Evolutionary conservation across 2,329 filamentous ascomycete species (phyloP).

Genomic region (Rugonectria rugulosa): DNA sequence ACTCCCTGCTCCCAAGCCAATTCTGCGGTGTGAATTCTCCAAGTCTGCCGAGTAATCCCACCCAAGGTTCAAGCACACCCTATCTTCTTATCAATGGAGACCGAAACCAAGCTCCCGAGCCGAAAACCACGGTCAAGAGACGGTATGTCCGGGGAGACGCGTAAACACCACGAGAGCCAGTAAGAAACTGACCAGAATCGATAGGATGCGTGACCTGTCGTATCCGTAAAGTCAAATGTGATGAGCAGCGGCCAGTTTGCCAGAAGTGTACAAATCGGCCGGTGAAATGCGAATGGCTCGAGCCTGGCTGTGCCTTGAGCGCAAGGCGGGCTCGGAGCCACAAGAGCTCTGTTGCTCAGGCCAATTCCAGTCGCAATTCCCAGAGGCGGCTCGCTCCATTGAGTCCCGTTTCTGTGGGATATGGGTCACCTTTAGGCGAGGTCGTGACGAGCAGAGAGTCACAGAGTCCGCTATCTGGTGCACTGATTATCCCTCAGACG

Average conservation of each 20-base stretch:
- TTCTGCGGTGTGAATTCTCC: neutral
- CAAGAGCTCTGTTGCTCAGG: neutral
- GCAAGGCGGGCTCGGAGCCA: conserved; percentile 7
- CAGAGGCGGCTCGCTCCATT: conserved; percentile 6
- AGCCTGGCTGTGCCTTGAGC: conserved; percentile 21
- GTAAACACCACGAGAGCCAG: neutral
- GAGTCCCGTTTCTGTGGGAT: neutral
- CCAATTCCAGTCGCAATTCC: neutral
- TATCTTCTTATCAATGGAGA: conserved; percentile 12
- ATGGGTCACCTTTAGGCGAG: neutral
- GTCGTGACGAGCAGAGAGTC: no score
- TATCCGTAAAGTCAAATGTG: conserved; percentile 35
- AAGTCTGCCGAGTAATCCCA: neutral
- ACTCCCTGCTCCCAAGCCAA: neutral
- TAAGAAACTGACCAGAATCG: neutral
- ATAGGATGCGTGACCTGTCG: conserved; percentile 32
- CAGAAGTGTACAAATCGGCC: conserved; percentile 28
- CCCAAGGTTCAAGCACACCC: conserved; percentile 8
- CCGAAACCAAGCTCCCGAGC: conserved; percentile 9
- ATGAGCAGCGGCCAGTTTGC: conserved; percentile 29
- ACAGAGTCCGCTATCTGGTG: no score
- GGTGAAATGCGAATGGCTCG: conserved; percentile 32
- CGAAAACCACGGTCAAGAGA: conserved; percentile 31
- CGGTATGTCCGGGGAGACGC: conserved; percentile 15
- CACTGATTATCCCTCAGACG: neutral